phyloP scores from a whole-genome alignment of 2,329 filamentous ascomycete genomes.

The Trichoderma harzianum region DNA sequence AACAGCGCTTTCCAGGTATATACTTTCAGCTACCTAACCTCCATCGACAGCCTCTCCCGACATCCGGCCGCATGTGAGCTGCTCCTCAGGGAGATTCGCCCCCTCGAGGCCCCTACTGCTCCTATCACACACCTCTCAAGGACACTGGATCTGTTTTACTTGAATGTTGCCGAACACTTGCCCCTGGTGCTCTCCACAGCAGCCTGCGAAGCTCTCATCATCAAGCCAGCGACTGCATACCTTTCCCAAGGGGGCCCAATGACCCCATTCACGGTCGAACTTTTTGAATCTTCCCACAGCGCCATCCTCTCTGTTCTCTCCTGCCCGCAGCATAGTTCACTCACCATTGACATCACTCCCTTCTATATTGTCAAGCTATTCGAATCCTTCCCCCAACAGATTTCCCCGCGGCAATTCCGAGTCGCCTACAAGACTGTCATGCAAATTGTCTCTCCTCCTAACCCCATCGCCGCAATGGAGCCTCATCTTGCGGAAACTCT shows the following conservation, averaged over 20 bases:
- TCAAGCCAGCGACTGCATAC: constrained; percentile 72
- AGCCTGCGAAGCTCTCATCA: constrained; percentile 67
- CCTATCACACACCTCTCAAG: constrained; percentile 51
- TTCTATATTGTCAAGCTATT: constrained; percentile 83
- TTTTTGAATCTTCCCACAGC: constrained; percentile 89
- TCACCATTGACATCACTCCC: constrained; percentile 70
- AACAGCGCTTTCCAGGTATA: constrained; percentile 78
- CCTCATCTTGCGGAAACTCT: constrained; percentile 77
- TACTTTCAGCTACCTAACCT: constrained; percentile 75
- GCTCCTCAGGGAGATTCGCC: constrained; percentile 63
- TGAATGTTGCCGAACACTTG: constrained; percentile 83
- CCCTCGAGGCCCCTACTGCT: constrained; percentile 33
- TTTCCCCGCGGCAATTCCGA: constrained; percentile 82
- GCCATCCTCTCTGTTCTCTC: constrained; percentile 77
- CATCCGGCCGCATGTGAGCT: constrained; percentile 62
- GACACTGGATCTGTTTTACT: constrained; percentile 80
- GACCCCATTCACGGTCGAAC: constrained; percentile 46
- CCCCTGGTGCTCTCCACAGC: constrained; percentile 64
- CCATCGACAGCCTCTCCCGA: constrained; percentile 76
- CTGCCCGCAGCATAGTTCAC: constrained; percentile 69
- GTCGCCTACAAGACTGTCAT: constrained; percentile 84
- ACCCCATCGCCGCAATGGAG: constrained; percentile 66
- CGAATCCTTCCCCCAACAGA: constrained; percentile 70
- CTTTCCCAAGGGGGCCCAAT: constrained; percentile 49
- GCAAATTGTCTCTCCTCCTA: constrained; percentile 77